Evolutionary conservation across 805 yeast species (phyloP), one percentile per base, ranked within the genome.

Genomic region (Blastobotrys robertii): DNA sequence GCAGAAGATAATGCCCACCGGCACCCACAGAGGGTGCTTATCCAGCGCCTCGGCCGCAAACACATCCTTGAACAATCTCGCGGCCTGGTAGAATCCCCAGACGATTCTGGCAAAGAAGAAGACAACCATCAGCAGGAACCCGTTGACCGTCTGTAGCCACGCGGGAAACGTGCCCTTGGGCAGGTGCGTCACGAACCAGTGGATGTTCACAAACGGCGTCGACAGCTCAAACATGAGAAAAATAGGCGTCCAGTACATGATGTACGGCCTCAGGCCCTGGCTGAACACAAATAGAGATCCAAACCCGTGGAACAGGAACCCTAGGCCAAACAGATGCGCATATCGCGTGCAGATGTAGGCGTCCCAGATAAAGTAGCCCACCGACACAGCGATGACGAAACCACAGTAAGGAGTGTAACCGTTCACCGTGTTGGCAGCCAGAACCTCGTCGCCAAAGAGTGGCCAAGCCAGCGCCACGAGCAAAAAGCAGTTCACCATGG

Each of bases 311-410:
- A 84, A 65, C 44, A 85, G 64, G 62, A 84, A 92, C 36, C 88
- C 86, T 11, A 75, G 41, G 0, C 98, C 97, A 62, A 85, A 92
- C 49, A 84, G 59, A 40, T 71, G 65, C 59, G 67, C 77, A 65
- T 83, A 70, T 41, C 63, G 63, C 7, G 78, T 5, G 58, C 97
- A 88, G 43, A 87, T 79, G 45, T 65, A 62, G 31, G 81, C 48
- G 62, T 92, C 98, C 98, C 98, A 92, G 15, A 85, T 51, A 59
- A 92, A 92, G 65, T 92, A 92, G 2, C 97, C 98, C 8, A 71
- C 58, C 8, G 94, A 79, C 44, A 81, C 56, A 1, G 96, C 70
- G 10, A 80, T 66, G 4, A 83, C 83, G 54, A 88, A 69, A 0
- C 85, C 86, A 1, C 79, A 79, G 56, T 76, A 83, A n/a, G 84